These are phyloP conservation scores for Scedosporium boydii DNA, from an alignment of 2,329 filamentous ascomycete species.

Conservation along the genomic window DNA sequence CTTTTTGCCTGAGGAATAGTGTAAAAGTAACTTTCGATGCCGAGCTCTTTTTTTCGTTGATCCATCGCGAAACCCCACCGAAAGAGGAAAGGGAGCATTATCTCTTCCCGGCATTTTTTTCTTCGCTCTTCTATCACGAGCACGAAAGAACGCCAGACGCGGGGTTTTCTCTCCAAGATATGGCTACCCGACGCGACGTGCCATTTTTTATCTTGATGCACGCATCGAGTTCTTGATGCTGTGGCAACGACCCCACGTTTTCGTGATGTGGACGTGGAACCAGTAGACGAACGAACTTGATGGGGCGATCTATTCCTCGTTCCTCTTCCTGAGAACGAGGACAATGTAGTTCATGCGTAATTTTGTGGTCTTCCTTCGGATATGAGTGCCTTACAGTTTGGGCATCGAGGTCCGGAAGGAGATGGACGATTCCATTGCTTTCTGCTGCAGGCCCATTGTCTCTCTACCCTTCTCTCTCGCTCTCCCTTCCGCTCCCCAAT, in stretches of 20 bases:
- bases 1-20: neutral
- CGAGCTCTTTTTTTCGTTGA: neutral
- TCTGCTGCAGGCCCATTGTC: neutral
- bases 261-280: neutral
- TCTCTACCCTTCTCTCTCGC: neutral
- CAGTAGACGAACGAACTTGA: neutral
- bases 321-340: neutral
- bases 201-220: neutral
- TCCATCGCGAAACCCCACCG: neutral
- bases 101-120: neutral
- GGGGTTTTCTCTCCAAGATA: neutral
- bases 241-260: neutral
- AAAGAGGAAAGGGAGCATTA: neutral
- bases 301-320: neutral
- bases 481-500: neutral
- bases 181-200: constrained; percentile 5
- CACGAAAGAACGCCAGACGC: neutral
- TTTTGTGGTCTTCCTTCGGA: neutral
- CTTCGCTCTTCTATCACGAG: neutral
- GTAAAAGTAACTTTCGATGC: neutral
- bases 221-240: neutral
- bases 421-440: neutral
- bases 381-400: neutral
- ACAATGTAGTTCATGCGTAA: no score
- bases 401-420: neutral